Evolutionary conservation across 306 rosid genomes (phyloP).

Genomic region (Datisca glomerata): DNA sequence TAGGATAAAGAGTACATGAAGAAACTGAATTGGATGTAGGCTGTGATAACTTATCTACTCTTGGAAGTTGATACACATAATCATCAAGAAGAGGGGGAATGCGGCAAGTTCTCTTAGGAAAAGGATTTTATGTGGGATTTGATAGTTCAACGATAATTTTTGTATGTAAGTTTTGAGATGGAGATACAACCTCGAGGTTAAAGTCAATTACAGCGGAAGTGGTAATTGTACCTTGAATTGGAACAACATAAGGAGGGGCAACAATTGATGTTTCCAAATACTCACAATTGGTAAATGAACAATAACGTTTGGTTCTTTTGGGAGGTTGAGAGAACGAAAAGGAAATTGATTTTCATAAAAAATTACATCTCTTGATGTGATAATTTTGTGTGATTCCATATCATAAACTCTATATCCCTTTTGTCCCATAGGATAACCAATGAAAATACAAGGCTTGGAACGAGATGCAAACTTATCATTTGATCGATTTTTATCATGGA

Average conservation of each 20-base stretch:
- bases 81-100: neutral
- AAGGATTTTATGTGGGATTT: neutral
- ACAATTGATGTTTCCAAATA: neutral
- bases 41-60: neutral
- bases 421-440: neutral
- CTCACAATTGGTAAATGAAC: neutral
- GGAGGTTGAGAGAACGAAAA: neutral
- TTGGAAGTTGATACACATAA: neutral
- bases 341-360: neutral
- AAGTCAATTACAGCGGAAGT: neutral
- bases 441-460: neutral
- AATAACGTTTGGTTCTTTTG: neutral
- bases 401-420: neutral
- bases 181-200: neutral
- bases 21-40: neutral
- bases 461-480: neutral
- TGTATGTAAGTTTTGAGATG: neutral
- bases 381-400: neutral
- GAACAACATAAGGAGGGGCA: neutral
- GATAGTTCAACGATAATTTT: neutral
- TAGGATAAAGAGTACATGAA: neutral
- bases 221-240: neutral
- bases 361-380: neutral
- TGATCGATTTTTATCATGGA: neutral
- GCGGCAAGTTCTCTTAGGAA: neutral